Evolutionary conservation across 164 flowering plant species (phyloP).

Genomic region (Vitis labrusca): DNA sequence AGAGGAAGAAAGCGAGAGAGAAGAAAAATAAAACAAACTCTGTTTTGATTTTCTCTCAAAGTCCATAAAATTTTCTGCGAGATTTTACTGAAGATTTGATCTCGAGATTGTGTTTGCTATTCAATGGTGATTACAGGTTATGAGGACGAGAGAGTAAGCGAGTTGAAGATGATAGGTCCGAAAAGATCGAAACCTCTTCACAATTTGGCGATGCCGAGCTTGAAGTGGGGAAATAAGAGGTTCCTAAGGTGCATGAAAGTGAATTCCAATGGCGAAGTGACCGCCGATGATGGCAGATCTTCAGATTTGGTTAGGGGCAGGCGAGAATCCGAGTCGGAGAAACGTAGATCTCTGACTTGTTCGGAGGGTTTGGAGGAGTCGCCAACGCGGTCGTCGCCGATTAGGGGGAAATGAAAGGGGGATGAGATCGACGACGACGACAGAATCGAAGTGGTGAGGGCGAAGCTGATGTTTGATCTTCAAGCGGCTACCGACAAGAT

Average conservation of each 20-base stretch:
- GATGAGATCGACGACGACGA: slow-evolving; percentile 18
- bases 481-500: slow-evolving; percentile 34
- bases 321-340: slow-evolving; percentile 10
- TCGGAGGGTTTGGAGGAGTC: slow-evolving; percentile 2
- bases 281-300: slow-evolving; percentile 23
- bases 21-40: neutral
- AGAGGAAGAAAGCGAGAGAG: no score
- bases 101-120: neutral
- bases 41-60: neutral
- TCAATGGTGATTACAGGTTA: slow-evolving; percentile 32
- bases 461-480: slow-evolving; percentile 59
- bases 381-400: neutral
- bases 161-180: slow-evolving; percentile 21
- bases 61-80: neutral
- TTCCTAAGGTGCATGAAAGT: slow-evolving; percentile 56
- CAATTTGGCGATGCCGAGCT: slow-evolving; percentile 58
- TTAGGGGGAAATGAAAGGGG: slow-evolving; percentile 9
- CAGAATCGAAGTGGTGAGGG: slow-evolving; percentile 59
- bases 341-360: slow-evolving; percentile 3
- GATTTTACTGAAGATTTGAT: no score
- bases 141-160: slow-evolving; percentile 9
- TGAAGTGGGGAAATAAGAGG: slow-evolving; percentile 68
- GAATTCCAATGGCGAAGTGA: slow-evolving; percentile 15
- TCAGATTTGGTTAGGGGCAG: slow-evolving; percentile 1
- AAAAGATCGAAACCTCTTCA: slow-evolving; percentile 66